These are phyloP conservation scores for Leccinum incarnatum DNA, from an alignment of 768 basidiomycete species.

Conservation along the genomic window DNA sequence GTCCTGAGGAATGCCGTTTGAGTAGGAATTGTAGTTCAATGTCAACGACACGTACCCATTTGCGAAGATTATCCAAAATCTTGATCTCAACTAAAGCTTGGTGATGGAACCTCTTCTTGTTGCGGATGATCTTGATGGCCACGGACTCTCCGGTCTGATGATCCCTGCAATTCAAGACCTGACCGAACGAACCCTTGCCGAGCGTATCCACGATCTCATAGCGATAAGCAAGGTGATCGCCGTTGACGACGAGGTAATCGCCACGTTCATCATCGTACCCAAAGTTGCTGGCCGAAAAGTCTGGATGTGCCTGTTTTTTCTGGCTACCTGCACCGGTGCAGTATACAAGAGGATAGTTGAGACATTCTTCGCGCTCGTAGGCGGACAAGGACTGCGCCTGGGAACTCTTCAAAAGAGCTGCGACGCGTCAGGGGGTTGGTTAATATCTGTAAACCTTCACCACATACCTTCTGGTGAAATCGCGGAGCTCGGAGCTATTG, in stretches of 20 bases:
- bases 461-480: constrained; percentile 68
- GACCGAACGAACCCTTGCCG: constrained; percentile 98
- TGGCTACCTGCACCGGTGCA: constrained; percentile 75
- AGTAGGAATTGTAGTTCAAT: background rate
- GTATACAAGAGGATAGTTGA: constrained; percentile 83
- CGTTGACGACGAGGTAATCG: constrained; percentile 87
- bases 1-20: constrained; percentile 58
- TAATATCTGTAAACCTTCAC: background rate
- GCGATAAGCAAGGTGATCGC: constrained; percentile 95
- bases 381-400: constrained; percentile 75
- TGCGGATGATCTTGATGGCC: constrained; percentile 98
- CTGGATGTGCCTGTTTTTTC: constrained; percentile 78
- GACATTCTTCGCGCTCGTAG: constrained; percentile 88
- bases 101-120: constrained; percentile 98
- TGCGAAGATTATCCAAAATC: constrained; percentile 91
- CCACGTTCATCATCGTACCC: constrained; percentile 98
- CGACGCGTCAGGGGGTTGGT: constrained; percentile 8
- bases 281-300: constrained; percentile 78
- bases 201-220: constrained; percentile 91
- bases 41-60: constrained; percentile 74
- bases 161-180: constrained; percentile 93
- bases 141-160: constrained; percentile 95
- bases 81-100: constrained; percentile 99
- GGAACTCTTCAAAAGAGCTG: constrained; percentile 64
- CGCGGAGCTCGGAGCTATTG: constrained; percentile 65